Base-by-base conservation (phyloP, 805 yeast genomes). In the Spathaspora sp. region DNA sequence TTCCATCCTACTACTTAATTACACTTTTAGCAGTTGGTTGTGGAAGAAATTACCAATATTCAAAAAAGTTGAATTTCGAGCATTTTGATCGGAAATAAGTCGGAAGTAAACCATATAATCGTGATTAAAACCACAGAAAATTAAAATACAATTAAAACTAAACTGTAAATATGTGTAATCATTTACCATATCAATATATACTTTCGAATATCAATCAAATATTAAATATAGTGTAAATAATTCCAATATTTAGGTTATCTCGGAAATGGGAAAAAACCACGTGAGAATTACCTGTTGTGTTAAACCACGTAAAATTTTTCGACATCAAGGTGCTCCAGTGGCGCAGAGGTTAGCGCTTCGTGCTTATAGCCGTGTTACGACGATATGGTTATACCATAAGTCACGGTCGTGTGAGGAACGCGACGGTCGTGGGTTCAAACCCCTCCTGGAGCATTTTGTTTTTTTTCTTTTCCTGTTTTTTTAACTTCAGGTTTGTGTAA, bases 301-400 rank as follows among this genome's bases (percentile, higher is more conserved):
- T 7, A 35, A 16, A 35, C 40, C 17, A n/a, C 9, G 18, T 11
- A 35, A 35, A 35, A n/a, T 10, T 14, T 35, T 35, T n/a, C 17
- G 17, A 14, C 40, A 35, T 35, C 44, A 47, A 47, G 49, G 42
- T 48, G 77, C 75, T 72, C 77, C 69, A 71, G 76, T 73, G 77
- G 77, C 77, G 77, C 78, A 73, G 78, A 65, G 78, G 78, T 73
- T 73, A 74, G 78, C 77, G 78, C 78, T 73, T 74, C 77, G 78
- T 74, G 78, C 78, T 74, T 74, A 74, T 73, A 73, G 75, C 73
- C 69, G 77, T 64, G 56, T 69, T 64, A 60, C 74, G 73, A 67
- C 72, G 61, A 64, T 60, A 54, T 68, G 75, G 75, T 71, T 70
- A 71, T 71, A 58, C 74, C 75, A 68, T 61, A 69, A 68, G 77